Evolutionary conservation across 352 stramenopile genomes (phyloP), one percentile per base, ranked within the genome.

Genomic region (Globisporangium carolinianum): DNA sequence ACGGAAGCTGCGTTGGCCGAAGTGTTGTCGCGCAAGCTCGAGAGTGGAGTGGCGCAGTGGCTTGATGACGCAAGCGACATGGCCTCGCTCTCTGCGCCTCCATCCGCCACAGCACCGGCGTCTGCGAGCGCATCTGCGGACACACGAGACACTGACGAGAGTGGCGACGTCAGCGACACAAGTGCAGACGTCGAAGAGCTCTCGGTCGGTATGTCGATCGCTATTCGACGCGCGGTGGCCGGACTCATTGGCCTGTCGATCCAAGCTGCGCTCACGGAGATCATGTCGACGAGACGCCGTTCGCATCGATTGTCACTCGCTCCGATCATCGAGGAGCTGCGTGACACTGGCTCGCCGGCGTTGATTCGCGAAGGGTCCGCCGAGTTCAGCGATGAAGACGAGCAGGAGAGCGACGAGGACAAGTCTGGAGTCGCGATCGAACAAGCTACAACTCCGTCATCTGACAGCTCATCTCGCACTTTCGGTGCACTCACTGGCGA

Each of bases 161-260:
- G 1, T 32, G 1, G 18, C 11, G 11, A 14, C 39, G 39, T 12
- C n/a, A 24, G 45, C 7, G 5, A 7, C n/a, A 24, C 45, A 48
- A 18, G 15, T n/a, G 41, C 9, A 50, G 6, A 14, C 11, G 49
- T n/a, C 7, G 54, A 57, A 35, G 39, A 62, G 18, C 66, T 83
- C 35, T 55, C 70, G n/a, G 59, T 74, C 0, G 48, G 61, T 35
- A 83, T 79, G 70, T 71, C 70, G 12, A 60, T 79, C 38, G 66
- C 71, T 14, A 68, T 79, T 47, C 66, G 67, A 4, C 57, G 65
- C 54, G 54, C 62, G 17, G 71, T 83, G 8, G 68, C 67, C 51
- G 68, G 66, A 35, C 47, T 83, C 38, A 79, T 83, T 45, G 73
- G 66, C 2, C 53, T 74, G 37, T 79, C 73, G 0, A 66, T 83